Evolutionary conservation across 1,284 basidiomycete genomes (phyloP).

Genomic region (Malassezia sp.): DNA sequence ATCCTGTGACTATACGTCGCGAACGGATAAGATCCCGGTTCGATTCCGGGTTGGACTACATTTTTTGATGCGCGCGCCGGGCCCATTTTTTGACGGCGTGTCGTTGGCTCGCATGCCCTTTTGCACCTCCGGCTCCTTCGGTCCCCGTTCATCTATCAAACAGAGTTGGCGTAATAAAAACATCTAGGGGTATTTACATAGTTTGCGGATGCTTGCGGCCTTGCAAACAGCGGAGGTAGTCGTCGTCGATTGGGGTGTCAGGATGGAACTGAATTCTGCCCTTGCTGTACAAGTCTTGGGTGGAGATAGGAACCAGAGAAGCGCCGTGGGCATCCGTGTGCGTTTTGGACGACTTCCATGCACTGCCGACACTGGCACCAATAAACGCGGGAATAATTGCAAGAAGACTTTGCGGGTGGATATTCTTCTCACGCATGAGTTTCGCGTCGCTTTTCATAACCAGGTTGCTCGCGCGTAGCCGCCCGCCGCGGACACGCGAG

Average conservation of each 20-base stretch:
- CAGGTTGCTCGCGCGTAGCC: slow-evolving; percentile 55
- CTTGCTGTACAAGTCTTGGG: slow-evolving; percentile 37
- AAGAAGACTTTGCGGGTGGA: slow-evolving; percentile 62
- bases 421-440: slow-evolving; percentile 39
- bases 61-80: too few relatives aligned
- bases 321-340: too few relatives aligned
- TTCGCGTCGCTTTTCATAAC: slow-evolving; percentile 37
- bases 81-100: too few relatives aligned
- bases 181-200: not conserved
- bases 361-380: slow-evolving; percentile 32
- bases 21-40: slow-evolving; percentile 20
- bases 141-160: too few relatives aligned
- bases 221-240: slow-evolving; percentile 18
- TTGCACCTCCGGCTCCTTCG: too few relatives aligned
- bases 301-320: too few relatives aligned
- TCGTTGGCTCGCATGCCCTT: too few relatives aligned
- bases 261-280: slow-evolving; percentile 76
- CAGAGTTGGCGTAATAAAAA: too few relatives aligned
- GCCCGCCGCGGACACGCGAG: slow-evolving; percentile 53
- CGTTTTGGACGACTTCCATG: slow-evolving; percentile 21
- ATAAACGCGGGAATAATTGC: slow-evolving; percentile 45
- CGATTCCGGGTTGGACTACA: slow-evolving; percentile 21
- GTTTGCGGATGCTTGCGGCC: not conserved
- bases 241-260: slow-evolving; percentile 55
- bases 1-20: not conserved